A percentile compares a stretch with the other conserved stretches of the same genome.
Conservation (phyloP, 192 early-diverging fungal species). For the Entophlyctis luteolus region DNA sequence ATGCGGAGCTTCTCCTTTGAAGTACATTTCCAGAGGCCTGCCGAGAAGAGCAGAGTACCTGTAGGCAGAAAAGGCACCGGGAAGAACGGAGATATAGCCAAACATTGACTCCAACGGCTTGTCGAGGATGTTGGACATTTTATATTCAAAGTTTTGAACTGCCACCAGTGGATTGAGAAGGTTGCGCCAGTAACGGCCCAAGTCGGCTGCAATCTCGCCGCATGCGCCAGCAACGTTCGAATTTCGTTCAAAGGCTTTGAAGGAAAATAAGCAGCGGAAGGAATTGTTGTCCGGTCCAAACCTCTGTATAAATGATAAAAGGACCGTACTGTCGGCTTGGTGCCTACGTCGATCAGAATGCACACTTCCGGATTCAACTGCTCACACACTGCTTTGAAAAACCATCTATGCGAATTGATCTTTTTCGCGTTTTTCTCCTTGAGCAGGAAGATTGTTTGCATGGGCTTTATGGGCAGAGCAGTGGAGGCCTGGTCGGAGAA, state of each 20-base stretch:
- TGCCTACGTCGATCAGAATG: constrained; percentile 72
- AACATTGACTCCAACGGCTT: constrained; percentile 90
- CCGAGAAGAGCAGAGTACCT: constrained; percentile 80
- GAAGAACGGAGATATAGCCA: constrained; percentile 83
- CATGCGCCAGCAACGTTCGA: constrained; percentile 71
- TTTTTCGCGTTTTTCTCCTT: constrained; percentile 64
- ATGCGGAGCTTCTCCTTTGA: constrained; percentile 88
- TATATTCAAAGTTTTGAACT: constrained; percentile 97
- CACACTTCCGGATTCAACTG: constrained; percentile 64
- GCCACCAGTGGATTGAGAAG: constrained; percentile 85
- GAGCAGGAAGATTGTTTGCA: constrained; percentile 51
- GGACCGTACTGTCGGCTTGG: constrained; percentile 57
- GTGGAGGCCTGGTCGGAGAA: constrained; percentile 15
- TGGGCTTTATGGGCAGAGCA: constrained; percentile 24
- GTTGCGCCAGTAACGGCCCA: constrained; percentile 58
- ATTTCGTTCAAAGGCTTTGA: constrained; percentile 60
- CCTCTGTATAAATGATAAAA: constrained; percentile 49
- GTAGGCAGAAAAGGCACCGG: constrained; percentile 95
- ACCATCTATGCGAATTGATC: constrained; percentile 67
- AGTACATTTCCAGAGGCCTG: constrained; percentile 73
- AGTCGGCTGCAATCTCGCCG: constrained; percentile 67
- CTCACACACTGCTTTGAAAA: constrained; percentile 71
- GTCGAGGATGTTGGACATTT: constrained; percentile 95
- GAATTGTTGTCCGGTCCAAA: not conserved
- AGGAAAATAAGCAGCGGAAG: not conserved